phyloP scores from a whole-genome alignment of 2,329 filamentous ascomycete genomes.

The Claviceps cyperi region DNA sequence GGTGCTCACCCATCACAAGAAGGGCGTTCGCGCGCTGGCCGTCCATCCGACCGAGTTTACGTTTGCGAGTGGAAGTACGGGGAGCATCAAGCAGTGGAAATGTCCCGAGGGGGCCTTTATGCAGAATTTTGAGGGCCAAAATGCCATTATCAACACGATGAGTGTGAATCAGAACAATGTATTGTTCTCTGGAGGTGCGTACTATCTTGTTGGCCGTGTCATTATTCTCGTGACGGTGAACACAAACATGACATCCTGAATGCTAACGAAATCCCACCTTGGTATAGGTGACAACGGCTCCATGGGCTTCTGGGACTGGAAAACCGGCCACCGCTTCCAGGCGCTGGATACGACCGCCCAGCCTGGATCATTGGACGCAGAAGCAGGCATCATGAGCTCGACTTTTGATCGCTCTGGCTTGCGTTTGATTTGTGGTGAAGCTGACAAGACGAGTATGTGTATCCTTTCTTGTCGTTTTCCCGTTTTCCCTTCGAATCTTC shows the following conservation, averaged over 20 bases:
- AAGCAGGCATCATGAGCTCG: slow-evolving; percentile 87
- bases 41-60: slow-evolving; percentile 89
- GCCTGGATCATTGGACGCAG: slow-evolving; percentile 83
- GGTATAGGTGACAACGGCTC: slow-evolving; percentile 67
- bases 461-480: not conserved
- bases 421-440: slow-evolving; percentile 83
- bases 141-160: slow-evolving; percentile 88
- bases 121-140: slow-evolving; percentile 97
- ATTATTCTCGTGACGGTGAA: not conserved
- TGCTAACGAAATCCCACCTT: not conserved
- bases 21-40: slow-evolving; percentile 75
- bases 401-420: slow-evolving; percentile 84
- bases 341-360: slow-evolving; percentile 81
- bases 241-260: not conserved
- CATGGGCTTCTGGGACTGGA: slow-evolving; percentile 99
- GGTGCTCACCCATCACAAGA: slow-evolving; percentile 95
- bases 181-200: slow-evolving; percentile 66
- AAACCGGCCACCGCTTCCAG: slow-evolving; percentile 86
- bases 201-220: too few relatives aligned
- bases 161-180: slow-evolving; percentile 92
- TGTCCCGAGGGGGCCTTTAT: slow-evolving; percentile 96
- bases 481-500: not conserved
- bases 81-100: slow-evolving; percentile 98
- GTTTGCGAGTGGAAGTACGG: slow-evolving; percentile 82
- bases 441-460: slow-evolving; percentile 73